Percentiles rank a stretch among this genome's conserved stretches.
phyloP scores from a whole-genome alignment of 1,139 yeast species.

The Pichia sp. region DNA sequence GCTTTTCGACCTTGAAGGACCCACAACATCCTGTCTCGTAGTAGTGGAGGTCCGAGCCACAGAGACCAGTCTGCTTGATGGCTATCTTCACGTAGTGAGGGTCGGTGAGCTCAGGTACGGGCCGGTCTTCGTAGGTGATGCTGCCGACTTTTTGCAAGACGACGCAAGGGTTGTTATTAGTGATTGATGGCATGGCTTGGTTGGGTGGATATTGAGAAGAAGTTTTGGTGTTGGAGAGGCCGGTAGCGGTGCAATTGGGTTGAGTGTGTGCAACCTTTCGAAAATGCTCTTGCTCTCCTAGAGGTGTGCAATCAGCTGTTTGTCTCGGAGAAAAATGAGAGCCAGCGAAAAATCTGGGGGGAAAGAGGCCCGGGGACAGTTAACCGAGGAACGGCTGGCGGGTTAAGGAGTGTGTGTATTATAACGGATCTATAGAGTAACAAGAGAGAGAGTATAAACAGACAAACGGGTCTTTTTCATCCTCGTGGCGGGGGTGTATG shows the following conservation, averaged over 20 bases:
- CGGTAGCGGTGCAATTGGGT: no score
- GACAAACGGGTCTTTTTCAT: no score
- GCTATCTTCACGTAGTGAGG: conserved; percentile 71
- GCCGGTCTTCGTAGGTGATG: conserved; percentile 61
- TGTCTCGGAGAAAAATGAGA: no score
- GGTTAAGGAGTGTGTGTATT: background rate
- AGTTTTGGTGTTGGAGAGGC: no score
- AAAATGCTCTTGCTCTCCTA: no score
- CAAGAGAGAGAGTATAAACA: background rate
- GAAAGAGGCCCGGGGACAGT: background rate
- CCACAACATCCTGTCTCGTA: conserved; percentile 79
- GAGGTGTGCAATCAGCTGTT: no score
- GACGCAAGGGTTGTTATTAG: conserved; percentile 54
- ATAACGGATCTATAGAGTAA: background rate
- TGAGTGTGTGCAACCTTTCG: no score
- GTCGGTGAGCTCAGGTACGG: conserved; percentile 56
- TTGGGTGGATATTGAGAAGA: no score
- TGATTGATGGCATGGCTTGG: background rate
- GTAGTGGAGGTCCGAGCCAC: conserved; percentile 87
- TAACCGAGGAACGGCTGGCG: background rate
- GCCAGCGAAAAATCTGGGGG: background rate
- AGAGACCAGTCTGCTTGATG: conserved; percentile 76
- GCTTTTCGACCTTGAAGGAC: conserved; percentile 52
- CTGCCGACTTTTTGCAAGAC: conserved; percentile 63
- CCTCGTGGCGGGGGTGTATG: no score